Percentiles rank a stretch among this genome's conserved stretches.
These are phyloP conservation scores for Chlorella sp. DNA, from an alignment of 139 green algal species.

Conservation along the genomic window DNA sequence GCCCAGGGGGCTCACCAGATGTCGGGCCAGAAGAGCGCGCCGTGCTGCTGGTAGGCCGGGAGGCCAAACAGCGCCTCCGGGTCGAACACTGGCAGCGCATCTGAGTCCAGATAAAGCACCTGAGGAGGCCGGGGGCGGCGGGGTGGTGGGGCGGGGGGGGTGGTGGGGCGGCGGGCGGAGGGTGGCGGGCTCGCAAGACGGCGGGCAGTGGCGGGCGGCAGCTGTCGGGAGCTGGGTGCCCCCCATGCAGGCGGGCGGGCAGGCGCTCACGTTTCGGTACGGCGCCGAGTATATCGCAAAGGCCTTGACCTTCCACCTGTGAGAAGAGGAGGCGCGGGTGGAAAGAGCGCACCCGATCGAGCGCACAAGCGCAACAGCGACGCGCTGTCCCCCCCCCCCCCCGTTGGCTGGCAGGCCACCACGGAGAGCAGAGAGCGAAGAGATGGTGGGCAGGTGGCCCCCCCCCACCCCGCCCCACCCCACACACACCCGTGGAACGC, in stretches of 20 bases:
- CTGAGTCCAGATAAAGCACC: slow-evolving; percentile 42
- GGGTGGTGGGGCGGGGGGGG: neutral
- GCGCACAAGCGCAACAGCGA: too few species aligned
- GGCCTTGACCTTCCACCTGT: slow-evolving; percentile 39
- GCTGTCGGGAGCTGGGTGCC: neutral
- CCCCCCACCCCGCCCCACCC: too few species aligned
- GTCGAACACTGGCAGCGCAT: slow-evolving; percentile 26
- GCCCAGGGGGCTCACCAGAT: slow-evolving; percentile 25
- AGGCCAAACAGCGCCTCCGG: slow-evolving; percentile 36
- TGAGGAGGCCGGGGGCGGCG: neutral
- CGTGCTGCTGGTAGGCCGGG: slow-evolving; percentile 12
- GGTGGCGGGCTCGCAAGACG: too few species aligned
- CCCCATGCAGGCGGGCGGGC: neutral
- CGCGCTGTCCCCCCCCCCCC: too few species aligned
- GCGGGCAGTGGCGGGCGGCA: too few species aligned
- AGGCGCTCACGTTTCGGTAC: slow-evolving; percentile 7
- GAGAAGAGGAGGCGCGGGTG: too few species aligned
- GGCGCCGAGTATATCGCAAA: slow-evolving; percentile 28
- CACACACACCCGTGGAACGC: too few species aligned
- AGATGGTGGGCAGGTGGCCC: too few species aligned
- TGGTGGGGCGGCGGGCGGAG: neutral
- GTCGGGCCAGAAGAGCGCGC: slow-evolving; percentile 52
- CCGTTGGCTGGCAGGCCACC: too few species aligned
- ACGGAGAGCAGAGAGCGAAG: too few species aligned
- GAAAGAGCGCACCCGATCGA: too few species aligned